phyloP scores from a whole-genome alignment of 176 grass and related monocot species.

The Carex parvula region DNA sequence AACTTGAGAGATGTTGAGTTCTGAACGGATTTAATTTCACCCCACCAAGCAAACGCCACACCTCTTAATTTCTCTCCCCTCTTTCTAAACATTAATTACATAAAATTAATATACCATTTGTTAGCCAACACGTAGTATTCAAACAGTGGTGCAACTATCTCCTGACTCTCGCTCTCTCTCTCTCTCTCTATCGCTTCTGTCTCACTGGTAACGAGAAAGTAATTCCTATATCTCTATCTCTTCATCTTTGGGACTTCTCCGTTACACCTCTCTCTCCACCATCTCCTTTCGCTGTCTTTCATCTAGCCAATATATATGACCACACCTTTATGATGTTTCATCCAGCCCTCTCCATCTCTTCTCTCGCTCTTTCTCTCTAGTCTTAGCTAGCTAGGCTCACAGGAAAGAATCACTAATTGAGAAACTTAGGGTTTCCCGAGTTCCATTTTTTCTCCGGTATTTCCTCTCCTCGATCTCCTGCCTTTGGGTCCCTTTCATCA shows the following conservation, averaged over 20 bases:
- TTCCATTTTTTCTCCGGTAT: not conserved
- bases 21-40: conserved; percentile 59
- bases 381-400: conserved; percentile 13
- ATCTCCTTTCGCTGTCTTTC: conserved; percentile 35
- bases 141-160: conserved; percentile 89
- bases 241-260: conserved; percentile 14
- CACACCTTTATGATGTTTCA: not conserved
- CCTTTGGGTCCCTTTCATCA: conserved; percentile 19
- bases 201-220: conserved; percentile 51
- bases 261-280: conserved; percentile 33
- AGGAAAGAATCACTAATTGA: not conserved
- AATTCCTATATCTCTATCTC: conserved; percentile 23
- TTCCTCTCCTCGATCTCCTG: conserved; percentile 15
- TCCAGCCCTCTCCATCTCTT: not conserved
- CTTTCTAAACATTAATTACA: conserved; percentile 8
- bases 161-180: conserved; percentile 40
- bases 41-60: conserved; percentile 73
- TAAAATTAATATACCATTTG: conserved; percentile 39
- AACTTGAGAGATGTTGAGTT: conserved; percentile 86
- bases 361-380: not conserved
- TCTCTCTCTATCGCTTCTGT: conserved; percentile 41
- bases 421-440: conserved; percentile 11
- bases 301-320: conserved; percentile 29
- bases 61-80: too few species aligned
- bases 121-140: conserved; percentile 89